phyloP scores from a whole-genome alignment of 1,139 yeast species.

The Geotrichum carabidarum region DNA sequence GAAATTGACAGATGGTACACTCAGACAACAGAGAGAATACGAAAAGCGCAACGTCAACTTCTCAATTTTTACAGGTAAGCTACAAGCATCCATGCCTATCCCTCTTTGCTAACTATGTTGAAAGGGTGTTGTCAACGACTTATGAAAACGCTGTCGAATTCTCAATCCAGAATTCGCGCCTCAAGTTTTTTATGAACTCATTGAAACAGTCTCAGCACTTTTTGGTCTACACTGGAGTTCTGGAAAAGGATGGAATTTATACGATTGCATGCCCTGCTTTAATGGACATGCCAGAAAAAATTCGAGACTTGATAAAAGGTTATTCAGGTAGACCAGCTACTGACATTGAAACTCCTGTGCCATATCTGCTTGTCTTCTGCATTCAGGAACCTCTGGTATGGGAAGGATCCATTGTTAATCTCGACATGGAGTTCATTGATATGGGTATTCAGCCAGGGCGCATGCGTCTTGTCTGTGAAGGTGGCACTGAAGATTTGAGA shows the following conservation, averaged over 20 bases:
- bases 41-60: slow-evolving; percentile 78
- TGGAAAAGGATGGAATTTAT: slow-evolving; percentile 71
- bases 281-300: slow-evolving; percentile 40
- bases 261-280: slow-evolving; percentile 64
- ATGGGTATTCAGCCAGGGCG: slow-evolving; percentile 59
- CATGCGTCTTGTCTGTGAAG: slow-evolving; percentile 63
- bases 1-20: slow-evolving; percentile 77
- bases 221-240: slow-evolving; percentile 66
- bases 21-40: slow-evolving; percentile 78
- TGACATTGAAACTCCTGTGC: slow-evolving; percentile 40
- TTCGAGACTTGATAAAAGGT: slow-evolving; percentile 38
- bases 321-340: slow-evolving; percentile 31
- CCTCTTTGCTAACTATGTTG: background rate
- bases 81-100: background rate
- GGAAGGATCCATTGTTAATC: slow-evolving; percentile 74
- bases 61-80: slow-evolving; percentile 60
- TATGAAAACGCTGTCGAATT: slow-evolving; percentile 75
- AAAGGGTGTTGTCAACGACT: slow-evolving; percentile 53
- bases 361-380: slow-evolving; percentile 68
- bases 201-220: slow-evolving; percentile 68
- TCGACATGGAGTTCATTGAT: slow-evolving; percentile 43
- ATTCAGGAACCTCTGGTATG: slow-evolving; percentile 84
- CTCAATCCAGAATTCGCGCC: slow-evolving; percentile 49
- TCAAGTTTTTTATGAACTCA: slow-evolving; percentile 51
- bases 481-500: slow-evolving; percentile 48